Conservation (phyloP, 768 basidiomycete genomes). For the Mycena polygramma region DNA sequence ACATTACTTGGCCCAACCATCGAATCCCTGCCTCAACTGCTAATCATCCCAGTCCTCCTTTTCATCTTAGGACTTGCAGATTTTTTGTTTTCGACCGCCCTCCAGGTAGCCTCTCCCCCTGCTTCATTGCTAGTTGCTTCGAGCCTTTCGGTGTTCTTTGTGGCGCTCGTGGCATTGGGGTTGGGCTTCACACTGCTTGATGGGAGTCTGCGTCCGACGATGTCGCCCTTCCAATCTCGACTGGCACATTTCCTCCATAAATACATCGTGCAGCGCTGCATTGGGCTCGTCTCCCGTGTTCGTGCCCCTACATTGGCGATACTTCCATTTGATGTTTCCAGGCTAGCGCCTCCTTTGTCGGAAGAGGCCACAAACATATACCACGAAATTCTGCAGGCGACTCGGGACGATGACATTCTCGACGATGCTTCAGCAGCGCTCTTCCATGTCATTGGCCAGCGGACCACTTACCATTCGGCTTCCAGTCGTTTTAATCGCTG, state of each 20-base stretch:
- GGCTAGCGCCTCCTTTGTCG: background rate
- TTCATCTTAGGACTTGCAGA: slow-evolving; percentile 38
- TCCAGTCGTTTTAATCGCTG: too few species aligned
- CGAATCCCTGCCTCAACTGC: slow-evolving; percentile 32
- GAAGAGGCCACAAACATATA: slow-evolving; percentile 20
- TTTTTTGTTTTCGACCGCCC: slow-evolving; percentile 25
- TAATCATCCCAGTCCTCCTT: slow-evolving; percentile 36
- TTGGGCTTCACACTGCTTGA: slow-evolving; percentile 22
- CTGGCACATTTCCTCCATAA: slow-evolving; percentile 13
- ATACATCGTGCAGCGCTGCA: background rate
- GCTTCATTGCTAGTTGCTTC: slow-evolving; percentile 17
- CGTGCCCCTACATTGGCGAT: background rate
- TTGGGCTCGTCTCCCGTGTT: background rate
- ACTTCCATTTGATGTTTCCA: background rate
- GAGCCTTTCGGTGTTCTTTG: slow-evolving; percentile 21
- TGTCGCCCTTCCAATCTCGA: slow-evolving; percentile 28
- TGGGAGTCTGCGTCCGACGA: slow-evolving; percentile 23
- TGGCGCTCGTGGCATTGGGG: slow-evolving; percentile 18
- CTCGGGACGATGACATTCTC: slow-evolving; percentile 36
- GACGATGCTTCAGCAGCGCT: slow-evolving; percentile 37
- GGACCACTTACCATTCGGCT: background rate
- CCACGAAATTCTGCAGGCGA: slow-evolving; percentile 34
- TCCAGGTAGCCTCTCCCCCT: slow-evolving; percentile 23
- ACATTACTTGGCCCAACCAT: slow-evolving; percentile 31
- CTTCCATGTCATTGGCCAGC: slow-evolving; percentile 21